Percentiles rank a stretch among this genome's conserved stretches.
These are phyloP conservation scores for Ploettnerulaceae sp. DNA, from an alignment of 2,329 filamentous ascomycete genomes.

Conservation along the genomic window DNA sequence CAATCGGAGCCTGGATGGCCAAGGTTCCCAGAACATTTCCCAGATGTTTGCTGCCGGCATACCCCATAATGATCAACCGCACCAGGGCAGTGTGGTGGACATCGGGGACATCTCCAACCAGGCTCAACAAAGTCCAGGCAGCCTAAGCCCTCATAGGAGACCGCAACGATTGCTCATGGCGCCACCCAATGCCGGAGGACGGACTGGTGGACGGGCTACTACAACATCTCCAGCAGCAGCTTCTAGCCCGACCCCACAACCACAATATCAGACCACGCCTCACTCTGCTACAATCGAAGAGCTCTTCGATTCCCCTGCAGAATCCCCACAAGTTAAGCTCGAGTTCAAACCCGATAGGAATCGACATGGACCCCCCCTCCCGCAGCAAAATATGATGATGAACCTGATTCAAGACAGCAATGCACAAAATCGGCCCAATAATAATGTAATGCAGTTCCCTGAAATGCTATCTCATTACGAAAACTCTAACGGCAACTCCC, in stretches of 20 bases:
- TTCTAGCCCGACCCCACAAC: constrained; percentile 29
- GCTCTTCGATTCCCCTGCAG: constrained; percentile 47
- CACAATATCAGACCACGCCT: constrained; percentile 28
- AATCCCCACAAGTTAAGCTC: constrained; percentile 51
- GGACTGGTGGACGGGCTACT: constrained; percentile 12
- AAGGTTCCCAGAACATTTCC: constrained; percentile 71
- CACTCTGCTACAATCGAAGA: constrained; percentile 56
- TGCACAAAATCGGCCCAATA: constrained; percentile 42
- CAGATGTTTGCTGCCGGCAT: constrained; percentile 80
- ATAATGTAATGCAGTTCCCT: constrained; percentile 43
- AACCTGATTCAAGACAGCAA: constrained; percentile 62
- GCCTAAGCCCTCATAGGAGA: constrained; percentile 28
- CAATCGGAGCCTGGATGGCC: constrained; percentile 84
- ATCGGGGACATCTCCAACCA: constrained; percentile 48
- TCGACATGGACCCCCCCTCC: constrained; percentile 46
- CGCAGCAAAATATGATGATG: constrained; percentile 59
- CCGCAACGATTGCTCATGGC: constrained; percentile 34
- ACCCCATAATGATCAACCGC: constrained; percentile 47
- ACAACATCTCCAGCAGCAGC: constrained; percentile 28
- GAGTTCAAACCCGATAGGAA: constrained; percentile 30
- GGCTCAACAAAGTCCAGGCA: constrained; percentile 24
- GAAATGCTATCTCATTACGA: constrained; percentile 41
- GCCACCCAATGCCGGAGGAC: constrained; percentile 20
- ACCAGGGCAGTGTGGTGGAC: constrained; percentile 56
- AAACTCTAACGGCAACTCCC: constrained; percentile 46